Conservation (phyloP, 2,329 filamentous ascomycete genomes). For the Aspergillus melleus region DNA sequence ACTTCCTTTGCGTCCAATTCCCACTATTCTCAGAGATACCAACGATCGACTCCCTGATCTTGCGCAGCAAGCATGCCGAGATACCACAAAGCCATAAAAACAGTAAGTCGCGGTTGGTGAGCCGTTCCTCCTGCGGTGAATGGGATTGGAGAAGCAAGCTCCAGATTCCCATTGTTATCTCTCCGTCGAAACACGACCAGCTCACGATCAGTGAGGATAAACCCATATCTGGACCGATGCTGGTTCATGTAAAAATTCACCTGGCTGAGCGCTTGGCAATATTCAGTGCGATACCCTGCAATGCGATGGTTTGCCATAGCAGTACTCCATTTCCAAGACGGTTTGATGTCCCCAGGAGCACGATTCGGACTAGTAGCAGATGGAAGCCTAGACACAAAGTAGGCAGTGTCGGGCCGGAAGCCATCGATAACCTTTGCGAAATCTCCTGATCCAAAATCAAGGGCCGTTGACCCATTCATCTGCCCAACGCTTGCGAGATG, state of each 20-base stretch:
- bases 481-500: neutral
- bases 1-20: neutral
- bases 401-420: constrained; percentile 2
- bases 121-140: constrained; percentile 5
- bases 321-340: constrained; percentile 5
- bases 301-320: neutral
- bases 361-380: neutral
- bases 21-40: neutral
- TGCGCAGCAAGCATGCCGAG: constrained; percentile 22
- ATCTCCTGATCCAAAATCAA: constrained; percentile 1
- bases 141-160: constrained; percentile 10
- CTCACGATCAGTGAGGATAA: constrained; percentile 17
- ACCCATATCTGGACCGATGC: constrained; percentile 13
- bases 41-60: neutral
- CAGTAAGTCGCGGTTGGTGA: constrained; percentile 9
- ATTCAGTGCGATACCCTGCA: neutral
- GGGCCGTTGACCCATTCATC: neutral
- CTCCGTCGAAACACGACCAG: constrained; percentile 18
- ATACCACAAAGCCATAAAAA: constrained; percentile 22
- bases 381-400: neutral
- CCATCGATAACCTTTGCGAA: neutral
- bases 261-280: constrained; percentile 10
- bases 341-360: constrained; percentile 2
- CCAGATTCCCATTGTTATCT: constrained; percentile 16
- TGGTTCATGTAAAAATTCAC: constrained; percentile 19